Base-by-base conservation (phyloP, 2,329 filamentous ascomycete species). In the Chaetomium globosum region DNA sequence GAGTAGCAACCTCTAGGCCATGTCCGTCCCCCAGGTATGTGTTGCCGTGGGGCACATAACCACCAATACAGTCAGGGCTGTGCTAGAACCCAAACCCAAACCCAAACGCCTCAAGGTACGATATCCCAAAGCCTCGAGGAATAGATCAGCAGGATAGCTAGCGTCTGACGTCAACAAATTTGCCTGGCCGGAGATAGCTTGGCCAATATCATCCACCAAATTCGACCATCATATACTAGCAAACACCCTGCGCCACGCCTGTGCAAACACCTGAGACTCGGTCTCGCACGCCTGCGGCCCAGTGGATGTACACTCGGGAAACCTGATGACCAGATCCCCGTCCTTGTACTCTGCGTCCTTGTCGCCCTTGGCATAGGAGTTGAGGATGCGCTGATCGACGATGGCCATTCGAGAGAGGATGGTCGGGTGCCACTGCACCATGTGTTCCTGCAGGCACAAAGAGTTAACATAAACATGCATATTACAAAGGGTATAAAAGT, bases 401-500 rank as follows among this genome's bases (percentile, higher is more conserved):
- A 99, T 82, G 1, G 91, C 93, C 67, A 98, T 80, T 75, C 93
- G 95, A 46, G 94, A 92, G 12, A 99, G 85, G 53, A 99, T 89
- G 0, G 95, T 99, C 31, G 94, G 93, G 75, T 99, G 95, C 96
- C 95, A 99, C 81, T 97, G 94, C 39, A 92, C 87, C 70, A 94
- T 90, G 75, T 95, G 91, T 78, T 94, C 91, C 90, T 93, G 68
- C 13, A 36, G 16, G 56, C 10, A 39, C 30, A 36, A 51, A 56
- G 12, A 26, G 2, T 81, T 68, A 80, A 74, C 63, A 68, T 28
- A 33, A 33, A 36, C 6, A 4, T 21, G 36, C 30, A 8, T 3
- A 36, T 0, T n/a, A 6, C 16, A 43, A 43, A 43, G 16, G 6
- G 16, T 19, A 16, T n/a, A n/a, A n/a, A n/a, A n/a, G n/a, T 43